Conservation (phyloP, 495 filamentous ascomycete species). For the Penicillium paxilli region DNA sequence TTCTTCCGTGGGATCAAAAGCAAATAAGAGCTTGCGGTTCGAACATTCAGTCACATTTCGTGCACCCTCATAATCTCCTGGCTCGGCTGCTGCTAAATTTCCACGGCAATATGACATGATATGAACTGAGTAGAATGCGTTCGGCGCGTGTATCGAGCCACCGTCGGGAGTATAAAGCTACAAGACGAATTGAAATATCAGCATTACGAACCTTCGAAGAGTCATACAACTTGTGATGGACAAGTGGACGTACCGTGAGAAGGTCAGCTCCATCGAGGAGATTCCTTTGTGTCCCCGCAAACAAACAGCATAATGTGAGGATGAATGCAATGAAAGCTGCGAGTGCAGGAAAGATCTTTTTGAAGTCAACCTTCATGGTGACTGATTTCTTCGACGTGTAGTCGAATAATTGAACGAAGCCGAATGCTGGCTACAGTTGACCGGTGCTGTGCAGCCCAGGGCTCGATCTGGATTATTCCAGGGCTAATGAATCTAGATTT, state of each 20-base stretch:
- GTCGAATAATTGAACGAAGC: background rate
- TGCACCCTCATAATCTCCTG: conserved; percentile 31
- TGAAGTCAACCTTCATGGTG: conserved; percentile 7
- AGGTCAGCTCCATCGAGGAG: conserved; percentile 65
- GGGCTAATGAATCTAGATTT: background rate
- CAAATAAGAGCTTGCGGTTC: conserved; percentile 48
- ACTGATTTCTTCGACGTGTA: background rate
- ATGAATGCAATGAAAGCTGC: conserved; percentile 61
- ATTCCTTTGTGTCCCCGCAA: conserved; percentile 62
- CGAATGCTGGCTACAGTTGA: background rate
- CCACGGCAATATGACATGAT: conserved; percentile 71
- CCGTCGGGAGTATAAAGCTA: conserved; percentile 42
- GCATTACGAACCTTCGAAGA: background rate
- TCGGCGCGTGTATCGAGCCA: conserved; percentile 54
- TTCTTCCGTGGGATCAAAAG: conserved; percentile 60
- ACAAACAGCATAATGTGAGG: conserved; percentile 66
- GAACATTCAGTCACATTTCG: conserved; percentile 65
- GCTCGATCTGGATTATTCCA: background rate
- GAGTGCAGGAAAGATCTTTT: conserved; percentile 24
- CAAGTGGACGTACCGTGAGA: conserved; percentile 52
- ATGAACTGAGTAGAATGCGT: conserved; percentile 76
- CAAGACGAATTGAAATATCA: conserved; percentile 25
- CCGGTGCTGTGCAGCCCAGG: background rate
- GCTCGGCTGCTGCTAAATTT: conserved; percentile 39
- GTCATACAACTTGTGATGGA: background rate